phyloP scores from a whole-genome alignment of 495 filamentous ascomycete species.

The Staphylotrichum longicolle region DNA sequence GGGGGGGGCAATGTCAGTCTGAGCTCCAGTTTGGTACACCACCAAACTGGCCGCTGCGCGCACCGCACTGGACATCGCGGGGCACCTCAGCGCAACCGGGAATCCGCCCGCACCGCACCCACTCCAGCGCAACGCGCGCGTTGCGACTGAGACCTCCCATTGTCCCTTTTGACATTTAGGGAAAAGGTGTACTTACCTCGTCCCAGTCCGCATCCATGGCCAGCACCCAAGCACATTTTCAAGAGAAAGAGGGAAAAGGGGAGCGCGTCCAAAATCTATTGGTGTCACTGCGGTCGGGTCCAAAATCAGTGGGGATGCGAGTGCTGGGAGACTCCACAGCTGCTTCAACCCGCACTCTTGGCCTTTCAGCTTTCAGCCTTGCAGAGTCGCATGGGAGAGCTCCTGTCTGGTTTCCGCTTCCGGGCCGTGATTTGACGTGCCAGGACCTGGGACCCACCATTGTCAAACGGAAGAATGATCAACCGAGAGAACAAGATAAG shows the following conservation, averaged over 20 bases:
- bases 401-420: not conserved
- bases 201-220: slow-evolving; percentile 62
- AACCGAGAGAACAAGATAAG: not conserved
- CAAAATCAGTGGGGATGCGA: slow-evolving; percentile 7
- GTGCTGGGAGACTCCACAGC: not conserved
- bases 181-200: slow-evolving; percentile 46
- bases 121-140: not conserved
- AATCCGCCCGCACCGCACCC: not conserved
- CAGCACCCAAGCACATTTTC: slow-evolving; percentile 28
- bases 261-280: slow-evolving; percentile 13
- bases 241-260: slow-evolving; percentile 11
- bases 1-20: no score
- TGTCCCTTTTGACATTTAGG: not conserved
- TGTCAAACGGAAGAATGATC: not conserved
- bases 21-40: not conserved
- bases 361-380: slow-evolving; percentile 8
- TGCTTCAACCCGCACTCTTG: not conserved
- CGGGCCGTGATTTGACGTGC: not conserved
- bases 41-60: no score
- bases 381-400: not conserved
- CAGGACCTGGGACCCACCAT: not conserved
- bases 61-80: not conserved
- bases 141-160: not conserved
- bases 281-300: slow-evolving; percentile 7
- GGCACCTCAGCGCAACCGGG: not conserved